Conservation (phyloP, 352 stramenopile species). For the Peronospora belbahrii region DNA sequence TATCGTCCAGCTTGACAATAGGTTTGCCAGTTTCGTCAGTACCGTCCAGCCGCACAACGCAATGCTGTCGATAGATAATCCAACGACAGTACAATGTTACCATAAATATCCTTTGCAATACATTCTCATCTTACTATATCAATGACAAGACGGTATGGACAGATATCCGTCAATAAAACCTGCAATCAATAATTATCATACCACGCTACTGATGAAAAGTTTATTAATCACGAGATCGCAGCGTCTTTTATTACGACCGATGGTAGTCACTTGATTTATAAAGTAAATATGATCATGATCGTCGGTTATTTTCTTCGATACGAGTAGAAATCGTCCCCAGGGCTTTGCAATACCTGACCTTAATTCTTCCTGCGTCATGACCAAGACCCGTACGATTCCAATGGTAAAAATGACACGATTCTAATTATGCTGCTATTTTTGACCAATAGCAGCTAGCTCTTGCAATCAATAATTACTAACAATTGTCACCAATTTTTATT, state of each 20-base stretch:
- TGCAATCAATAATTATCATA: conserved; percentile 28
- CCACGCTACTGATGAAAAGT: conserved; percentile 59
- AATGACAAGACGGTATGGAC: neutral
- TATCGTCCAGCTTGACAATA: conserved; percentile 39
- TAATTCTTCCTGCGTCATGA: conserved; percentile 9
- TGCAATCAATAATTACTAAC: neutral
- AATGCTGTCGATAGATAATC: conserved; percentile 38
- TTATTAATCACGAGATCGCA: conserved; percentile 48
- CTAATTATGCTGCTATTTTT: too few relatives aligned
- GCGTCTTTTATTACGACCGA: conserved; percentile 43
- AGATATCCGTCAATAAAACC: neutral
- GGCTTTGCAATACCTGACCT: conserved; percentile 13
- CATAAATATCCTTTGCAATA: neutral
- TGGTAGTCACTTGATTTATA: conserved; percentile 27
- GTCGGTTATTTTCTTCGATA: conserved; percentile 42
- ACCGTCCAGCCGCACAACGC: conserved; percentile 35
- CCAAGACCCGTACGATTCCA: too few relatives aligned
- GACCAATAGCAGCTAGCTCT: neutral
- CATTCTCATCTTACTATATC: too few relatives aligned
- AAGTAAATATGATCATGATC: conserved; percentile 70
- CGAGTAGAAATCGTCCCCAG: conserved; percentile 55
- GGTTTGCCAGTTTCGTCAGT: conserved; percentile 17
- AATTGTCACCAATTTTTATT: too few relatives aligned
- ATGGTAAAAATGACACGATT: too few relatives aligned
- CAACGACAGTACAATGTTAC: neutral